Conservation (phyloP, 2,329 filamentous ascomycete species). For the Dissoconium aciculare region DNA sequence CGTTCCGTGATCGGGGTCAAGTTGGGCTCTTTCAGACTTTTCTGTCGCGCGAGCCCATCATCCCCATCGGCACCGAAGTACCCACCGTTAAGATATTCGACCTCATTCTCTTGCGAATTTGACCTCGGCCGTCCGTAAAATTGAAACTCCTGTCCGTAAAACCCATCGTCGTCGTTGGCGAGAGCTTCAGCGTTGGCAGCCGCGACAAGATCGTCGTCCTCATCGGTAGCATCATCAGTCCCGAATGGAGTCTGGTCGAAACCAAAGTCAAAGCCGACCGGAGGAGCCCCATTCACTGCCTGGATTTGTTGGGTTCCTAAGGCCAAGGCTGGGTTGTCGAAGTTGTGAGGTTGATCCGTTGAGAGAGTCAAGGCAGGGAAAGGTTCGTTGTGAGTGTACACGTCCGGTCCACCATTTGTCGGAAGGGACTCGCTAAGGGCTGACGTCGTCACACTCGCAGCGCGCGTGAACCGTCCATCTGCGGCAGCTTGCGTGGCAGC, state of each 20-base stretch:
- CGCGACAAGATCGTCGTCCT: conserved; percentile 79
- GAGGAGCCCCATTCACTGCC: conserved; percentile 18
- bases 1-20: conserved; percentile 91
- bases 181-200: conserved; percentile 89
- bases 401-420: too few species aligned
- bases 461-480: conserved; percentile 57
- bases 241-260: conserved; percentile 36
- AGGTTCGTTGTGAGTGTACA: too few species aligned
- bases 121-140: conserved; percentile 56
- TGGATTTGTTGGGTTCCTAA: conserved; percentile 1
- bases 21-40: conserved; percentile 74
- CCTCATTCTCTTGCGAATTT: conserved; percentile 32
- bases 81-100: conserved; percentile 61
- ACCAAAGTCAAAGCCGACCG: conserved; percentile 26
- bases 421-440: neutral
- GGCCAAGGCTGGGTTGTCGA: conserved; percentile 7
- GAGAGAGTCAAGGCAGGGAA: too few species aligned
- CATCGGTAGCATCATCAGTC: conserved; percentile 36
- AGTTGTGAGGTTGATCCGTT: neutral
- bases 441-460: conserved; percentile 11
- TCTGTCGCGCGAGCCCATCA: conserved; percentile 47
- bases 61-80: conserved; percentile 70
- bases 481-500: conserved; percentile 64
- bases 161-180: conserved; percentile 81
- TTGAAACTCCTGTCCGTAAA: conserved; percentile 92